phyloP scores from a whole-genome alignment of 139 green algal species.

The Volvox africanus region DNA sequence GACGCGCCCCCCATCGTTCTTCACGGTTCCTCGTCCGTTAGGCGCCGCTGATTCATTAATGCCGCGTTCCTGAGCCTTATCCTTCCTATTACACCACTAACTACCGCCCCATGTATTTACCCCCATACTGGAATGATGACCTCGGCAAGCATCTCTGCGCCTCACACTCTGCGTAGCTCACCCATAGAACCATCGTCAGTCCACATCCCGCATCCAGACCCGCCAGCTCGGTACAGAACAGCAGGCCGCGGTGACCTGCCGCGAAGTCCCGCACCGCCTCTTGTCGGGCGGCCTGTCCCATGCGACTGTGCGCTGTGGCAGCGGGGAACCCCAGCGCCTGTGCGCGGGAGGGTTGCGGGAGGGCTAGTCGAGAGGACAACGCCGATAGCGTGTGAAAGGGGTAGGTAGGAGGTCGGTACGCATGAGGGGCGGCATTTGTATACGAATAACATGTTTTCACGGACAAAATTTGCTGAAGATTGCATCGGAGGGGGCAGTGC shows the following conservation, averaged over 20 bases:
- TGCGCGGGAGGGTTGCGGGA: too few relatives aligned
- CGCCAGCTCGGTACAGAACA: slow-evolving; percentile 21
- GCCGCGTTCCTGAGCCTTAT: too few relatives aligned
- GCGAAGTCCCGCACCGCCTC: slow-evolving; percentile 22
- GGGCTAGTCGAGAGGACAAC: too few relatives aligned
- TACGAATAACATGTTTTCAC: not conserved
- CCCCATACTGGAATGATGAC: too few relatives aligned
- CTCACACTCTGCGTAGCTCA: too few relatives aligned
- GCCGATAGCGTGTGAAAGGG: not conserved
- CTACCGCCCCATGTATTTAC: too few relatives aligned
- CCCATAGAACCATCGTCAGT: slow-evolving; percentile 21
- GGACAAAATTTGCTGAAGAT: not conserved
- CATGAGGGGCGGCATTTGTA: not conserved
- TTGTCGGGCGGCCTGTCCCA: not conserved
- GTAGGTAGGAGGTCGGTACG: not conserved
- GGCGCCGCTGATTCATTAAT: not conserved
- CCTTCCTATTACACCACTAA: not conserved
- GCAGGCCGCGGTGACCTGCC: slow-evolving; percentile 17
- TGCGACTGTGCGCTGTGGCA: not conserved
- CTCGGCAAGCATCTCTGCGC: too few relatives aligned
- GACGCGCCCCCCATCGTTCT: not conserved
- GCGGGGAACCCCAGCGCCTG: slow-evolving; percentile 40
- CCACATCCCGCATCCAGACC: not conserved
- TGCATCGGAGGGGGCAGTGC: too few relatives aligned
- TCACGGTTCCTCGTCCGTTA: not conserved